phyloP scores from a whole-genome alignment of 352 stramenopile species.

The Globisporangium camurandrum region DNA sequence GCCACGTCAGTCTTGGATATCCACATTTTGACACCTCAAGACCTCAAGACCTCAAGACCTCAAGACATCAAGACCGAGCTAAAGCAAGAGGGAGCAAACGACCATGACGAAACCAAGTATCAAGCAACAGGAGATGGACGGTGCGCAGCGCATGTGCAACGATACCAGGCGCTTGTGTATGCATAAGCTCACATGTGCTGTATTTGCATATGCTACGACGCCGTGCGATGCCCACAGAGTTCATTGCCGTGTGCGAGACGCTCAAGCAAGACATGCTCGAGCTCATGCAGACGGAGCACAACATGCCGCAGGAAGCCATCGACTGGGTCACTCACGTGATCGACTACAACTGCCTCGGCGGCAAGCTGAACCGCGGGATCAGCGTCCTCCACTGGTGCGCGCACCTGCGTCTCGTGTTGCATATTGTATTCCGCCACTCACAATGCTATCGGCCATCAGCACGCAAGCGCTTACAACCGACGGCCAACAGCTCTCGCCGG shows the following conservation, averaged over 20 bases:
- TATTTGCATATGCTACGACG: too few relatives aligned
- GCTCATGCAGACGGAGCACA: constrained; percentile 48
- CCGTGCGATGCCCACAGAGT: constrained; percentile 47
- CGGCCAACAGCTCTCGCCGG: constrained; percentile 38
- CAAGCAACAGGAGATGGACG: constrained; percentile 35
- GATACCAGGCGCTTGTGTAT: background rate
- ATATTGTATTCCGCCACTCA: background rate
- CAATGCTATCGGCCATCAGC: constrained; percentile 17
- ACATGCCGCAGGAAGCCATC: constrained; percentile 70
- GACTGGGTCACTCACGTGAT: constrained; percentile 71
- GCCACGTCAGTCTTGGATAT: background rate
- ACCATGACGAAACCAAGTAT: constrained; percentile 12
- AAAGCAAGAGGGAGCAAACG: constrained; percentile 1
- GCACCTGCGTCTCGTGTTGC: too few relatives aligned
- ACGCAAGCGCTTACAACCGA: constrained; percentile 52
- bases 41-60: too few relatives aligned
- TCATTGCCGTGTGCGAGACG: constrained; percentile 58
- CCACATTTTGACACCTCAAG: constrained; percentile 1
- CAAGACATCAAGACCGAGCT: too few relatives aligned
- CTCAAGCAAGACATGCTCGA: constrained; percentile 78
- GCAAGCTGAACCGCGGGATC: constrained; percentile 98
- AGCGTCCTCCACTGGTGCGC: constrained; percentile 89
- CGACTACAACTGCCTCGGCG: constrained; percentile 96
- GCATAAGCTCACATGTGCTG: too few relatives aligned
- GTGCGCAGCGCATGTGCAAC: constrained; percentile 10